These are phyloP conservation scores for Candida insectorum DNA, from an alignment of 805 yeast genomes.

Conservation along the genomic window DNA sequence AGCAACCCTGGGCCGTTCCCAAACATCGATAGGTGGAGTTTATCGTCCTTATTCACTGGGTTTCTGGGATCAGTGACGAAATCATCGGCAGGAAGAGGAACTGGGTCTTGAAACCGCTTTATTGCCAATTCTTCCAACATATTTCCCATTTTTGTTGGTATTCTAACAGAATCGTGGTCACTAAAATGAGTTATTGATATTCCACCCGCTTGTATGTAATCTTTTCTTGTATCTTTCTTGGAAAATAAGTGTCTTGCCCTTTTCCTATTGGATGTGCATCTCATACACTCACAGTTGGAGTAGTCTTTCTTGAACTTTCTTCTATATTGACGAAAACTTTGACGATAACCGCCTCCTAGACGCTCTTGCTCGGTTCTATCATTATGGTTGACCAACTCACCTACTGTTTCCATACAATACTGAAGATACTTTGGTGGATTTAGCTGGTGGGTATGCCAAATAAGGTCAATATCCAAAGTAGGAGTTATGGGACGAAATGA, in stretches of 20 bases:
- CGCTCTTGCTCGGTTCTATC: slow-evolving; percentile 21
- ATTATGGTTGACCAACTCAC: slow-evolving; percentile 15
- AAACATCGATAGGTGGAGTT: no score
- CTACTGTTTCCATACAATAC: slow-evolving; percentile 5
- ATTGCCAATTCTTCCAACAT: no score
- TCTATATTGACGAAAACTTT: slow-evolving; percentile 15
- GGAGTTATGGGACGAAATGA: slow-evolving; percentile 15
- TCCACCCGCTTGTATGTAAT: no score
- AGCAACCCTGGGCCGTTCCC: no score
- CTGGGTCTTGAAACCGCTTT: no score
- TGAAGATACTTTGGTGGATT: slow-evolving; percentile 13
- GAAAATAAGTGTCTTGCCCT: no score
- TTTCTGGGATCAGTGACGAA: no score
- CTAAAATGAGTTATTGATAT: no score
- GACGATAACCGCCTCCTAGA: slow-evolving; percentile 14
- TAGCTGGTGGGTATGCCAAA: slow-evolving; percentile 27
- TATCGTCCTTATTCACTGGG: no score
- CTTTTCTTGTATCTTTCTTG: no score
- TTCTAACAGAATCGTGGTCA: neutral
- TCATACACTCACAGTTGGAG: slow-evolving; percentile 18
- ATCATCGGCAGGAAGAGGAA: no score
- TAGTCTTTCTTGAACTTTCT: slow-evolving; percentile 13
- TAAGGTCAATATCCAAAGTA: slow-evolving; percentile 24
- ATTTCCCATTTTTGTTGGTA: neutral
- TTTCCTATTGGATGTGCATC: slow-evolving; percentile 6